Conservation (phyloP, 2,329 filamentous ascomycete species). For the Exophiala dermatitidis region DNA sequence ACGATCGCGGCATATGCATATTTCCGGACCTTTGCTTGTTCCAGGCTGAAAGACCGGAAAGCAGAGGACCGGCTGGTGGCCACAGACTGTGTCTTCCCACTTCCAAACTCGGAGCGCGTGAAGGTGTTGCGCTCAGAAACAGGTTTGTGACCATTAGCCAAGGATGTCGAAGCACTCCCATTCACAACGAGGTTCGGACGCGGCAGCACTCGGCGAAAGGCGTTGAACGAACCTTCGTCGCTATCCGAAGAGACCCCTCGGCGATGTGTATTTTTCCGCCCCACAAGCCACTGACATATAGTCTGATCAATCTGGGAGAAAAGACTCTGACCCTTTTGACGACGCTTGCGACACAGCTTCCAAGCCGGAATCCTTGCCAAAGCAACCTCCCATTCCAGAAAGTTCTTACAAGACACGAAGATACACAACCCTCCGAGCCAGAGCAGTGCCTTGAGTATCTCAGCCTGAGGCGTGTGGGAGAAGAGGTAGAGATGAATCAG, state of each 20-base stretch:
- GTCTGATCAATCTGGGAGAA: constrained; percentile 16
- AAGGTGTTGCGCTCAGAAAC: constrained; percentile 19
- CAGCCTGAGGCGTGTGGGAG: constrained; percentile 69
- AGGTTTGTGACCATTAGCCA: constrained; percentile 2
- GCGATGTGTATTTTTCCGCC: not conserved
- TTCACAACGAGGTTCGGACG: constrained; percentile 12
- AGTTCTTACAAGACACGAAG: constrained; percentile 63
- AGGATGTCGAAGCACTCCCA: constrained; percentile 8
- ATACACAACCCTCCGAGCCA: constrained; percentile 76
- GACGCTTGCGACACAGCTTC: constrained; percentile 53
- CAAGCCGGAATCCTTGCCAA: constrained; percentile 84
- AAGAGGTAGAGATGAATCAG: constrained; percentile 76
- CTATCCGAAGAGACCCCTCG: constrained; percentile 13
- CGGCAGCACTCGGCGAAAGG: constrained; percentile 4
- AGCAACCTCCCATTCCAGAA: constrained; percentile 75
- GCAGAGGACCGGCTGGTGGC: constrained; percentile 35
- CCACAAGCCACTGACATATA: constrained; percentile 9
- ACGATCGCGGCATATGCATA: constrained; percentile 78
- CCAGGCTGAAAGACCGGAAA: constrained; percentile 71
- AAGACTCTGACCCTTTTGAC: constrained; percentile 5
- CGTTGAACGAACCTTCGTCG: constrained; percentile 3
- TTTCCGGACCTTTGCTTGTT: constrained; percentile 68
- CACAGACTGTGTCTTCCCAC: not conserved
- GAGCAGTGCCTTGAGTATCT: constrained; percentile 76
- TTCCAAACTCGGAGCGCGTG: constrained; percentile 39